phyloP scores from a whole-genome alignment of 495 filamentous ascomycete species.

The Penicillium soppii region DNA sequence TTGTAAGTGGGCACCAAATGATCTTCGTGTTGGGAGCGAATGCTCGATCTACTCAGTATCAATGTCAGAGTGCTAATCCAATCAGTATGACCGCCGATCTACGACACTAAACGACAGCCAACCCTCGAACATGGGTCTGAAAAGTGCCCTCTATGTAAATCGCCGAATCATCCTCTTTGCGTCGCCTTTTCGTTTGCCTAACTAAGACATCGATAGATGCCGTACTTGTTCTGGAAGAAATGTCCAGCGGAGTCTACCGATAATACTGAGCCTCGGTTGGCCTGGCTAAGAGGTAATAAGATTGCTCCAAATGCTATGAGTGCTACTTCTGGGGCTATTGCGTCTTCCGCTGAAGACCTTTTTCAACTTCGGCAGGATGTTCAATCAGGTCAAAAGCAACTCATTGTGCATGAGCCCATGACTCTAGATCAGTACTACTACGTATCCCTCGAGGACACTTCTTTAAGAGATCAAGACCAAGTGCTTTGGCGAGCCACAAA shows the following conservation, averaged over 20 bases:
- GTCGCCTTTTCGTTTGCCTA: not conserved
- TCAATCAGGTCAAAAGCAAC: not conserved
- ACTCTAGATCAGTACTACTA: slow-evolving; percentile 36
- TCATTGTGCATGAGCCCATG: slow-evolving; percentile 11
- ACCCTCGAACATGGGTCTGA: too few species aligned
- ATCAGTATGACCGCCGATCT: not conserved
- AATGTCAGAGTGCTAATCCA: too few species aligned
- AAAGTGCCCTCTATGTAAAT: slow-evolving; percentile 7
- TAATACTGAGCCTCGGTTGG: not conserved
- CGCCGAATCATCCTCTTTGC: not conserved
- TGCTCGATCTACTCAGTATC: too few species aligned
- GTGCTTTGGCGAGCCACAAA: slow-evolving; percentile 11
- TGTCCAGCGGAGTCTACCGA: not conserved
- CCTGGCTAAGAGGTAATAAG: not conserved
- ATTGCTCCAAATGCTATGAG: not conserved
- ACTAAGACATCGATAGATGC: slow-evolving; percentile 7
- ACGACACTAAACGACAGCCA: too few species aligned
- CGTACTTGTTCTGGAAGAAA: slow-evolving; percentile 13
- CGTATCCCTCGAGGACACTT: slow-evolving; percentile 19
- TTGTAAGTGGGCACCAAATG: not conserved
- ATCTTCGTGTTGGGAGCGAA: too few species aligned
- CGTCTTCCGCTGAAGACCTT: too few species aligned
- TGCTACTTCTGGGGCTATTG: not conserved
- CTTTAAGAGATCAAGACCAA: slow-evolving; percentile 24
- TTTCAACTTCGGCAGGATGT: too few species aligned